phyloP scores from a whole-genome alignment of 2,329 filamentous ascomycete genomes.

The Cladophialophora yegresii region DNA sequence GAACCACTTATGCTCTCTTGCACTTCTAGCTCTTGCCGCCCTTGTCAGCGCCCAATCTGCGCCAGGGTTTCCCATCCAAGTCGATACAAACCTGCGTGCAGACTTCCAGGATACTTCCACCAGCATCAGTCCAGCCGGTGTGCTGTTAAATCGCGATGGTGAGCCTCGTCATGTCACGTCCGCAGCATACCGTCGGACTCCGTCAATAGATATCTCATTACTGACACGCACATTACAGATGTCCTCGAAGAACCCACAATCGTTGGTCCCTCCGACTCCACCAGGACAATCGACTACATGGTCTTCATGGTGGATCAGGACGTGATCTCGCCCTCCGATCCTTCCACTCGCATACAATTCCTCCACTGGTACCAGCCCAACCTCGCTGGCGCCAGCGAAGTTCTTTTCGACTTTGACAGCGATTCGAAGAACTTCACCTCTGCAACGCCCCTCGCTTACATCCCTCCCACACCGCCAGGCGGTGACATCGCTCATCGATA shows the following conservation, averaged over 20 bases:
- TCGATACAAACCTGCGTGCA: slow-evolving; percentile 18
- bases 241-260: slow-evolving; percentile 27
- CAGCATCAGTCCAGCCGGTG: slow-evolving; percentile 21
- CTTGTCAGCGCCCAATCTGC: slow-evolving; percentile 22
- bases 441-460: slow-evolving; percentile 34
- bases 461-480: slow-evolving; percentile 39
- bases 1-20: slow-evolving; percentile 2
- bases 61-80: slow-evolving; percentile 27
- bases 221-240: slow-evolving; percentile 14
- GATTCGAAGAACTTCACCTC: slow-evolving; percentile 19
- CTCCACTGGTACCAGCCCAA: slow-evolving; percentile 31
- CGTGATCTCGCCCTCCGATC: slow-evolving; percentile 13
- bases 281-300: slow-evolving; percentile 28
- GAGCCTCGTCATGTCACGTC: background rate
- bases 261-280: slow-evolving; percentile 30
- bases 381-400: slow-evolving; percentile 26
- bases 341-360: slow-evolving; percentile 17
- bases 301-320: slow-evolving; percentile 34
- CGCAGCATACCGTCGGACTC: too few relatives aligned
- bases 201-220: background rate
- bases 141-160: slow-evolving; percentile 24
- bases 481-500: slow-evolving; percentile 39
- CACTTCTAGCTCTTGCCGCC: slow-evolving; percentile 13
- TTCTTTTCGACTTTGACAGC: slow-evolving; percentile 22
- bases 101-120: slow-evolving; percentile 23